Percentiles rank a stretch among this genome's conserved stretches.
phyloP scores from a whole-genome alignment of 805 yeast genomes.

The Yueomyces sinensis region DNA sequence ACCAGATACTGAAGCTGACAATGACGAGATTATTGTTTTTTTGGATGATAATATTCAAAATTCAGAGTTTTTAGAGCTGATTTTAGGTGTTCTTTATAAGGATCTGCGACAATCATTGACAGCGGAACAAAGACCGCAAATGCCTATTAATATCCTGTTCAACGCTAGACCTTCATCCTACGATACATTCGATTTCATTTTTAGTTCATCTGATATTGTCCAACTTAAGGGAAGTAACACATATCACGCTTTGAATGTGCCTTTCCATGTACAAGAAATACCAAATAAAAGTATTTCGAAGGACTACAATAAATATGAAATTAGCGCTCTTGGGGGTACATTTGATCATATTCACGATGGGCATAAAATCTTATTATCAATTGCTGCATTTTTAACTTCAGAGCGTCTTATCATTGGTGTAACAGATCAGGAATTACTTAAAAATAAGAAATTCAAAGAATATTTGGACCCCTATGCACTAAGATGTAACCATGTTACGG shows the following conservation, averaged over 20 bases:
- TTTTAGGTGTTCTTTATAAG: not conserved
- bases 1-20: not conserved
- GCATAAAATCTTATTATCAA: constrained; percentile 70
- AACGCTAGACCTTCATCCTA: not conserved
- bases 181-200: not conserved
- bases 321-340: constrained; percentile 81
- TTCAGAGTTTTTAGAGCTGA: not conserved
- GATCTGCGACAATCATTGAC: not conserved
- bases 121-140: not conserved
- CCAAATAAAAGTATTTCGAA: not conserved
- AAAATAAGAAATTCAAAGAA: constrained; percentile 62
- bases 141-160: not conserved
- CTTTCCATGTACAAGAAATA: constrained; percentile 1
- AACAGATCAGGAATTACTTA: constrained; percentile 61
- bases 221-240: too few species aligned
- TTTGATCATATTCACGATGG: constrained; percentile 96
- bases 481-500: constrained; percentile 34
- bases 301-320: constrained; percentile 19
- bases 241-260: too few species aligned
- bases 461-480: constrained; percentile 42
- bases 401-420: constrained; percentile 61
- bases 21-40: not conserved
- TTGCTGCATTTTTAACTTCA: constrained; percentile 50
- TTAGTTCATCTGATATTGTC: not conserved
- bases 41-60: not conserved